Evolutionary conservation across 2,329 filamentous ascomycete species (phyloP).

Genomic region (Ciborinia camelliae): DNA sequence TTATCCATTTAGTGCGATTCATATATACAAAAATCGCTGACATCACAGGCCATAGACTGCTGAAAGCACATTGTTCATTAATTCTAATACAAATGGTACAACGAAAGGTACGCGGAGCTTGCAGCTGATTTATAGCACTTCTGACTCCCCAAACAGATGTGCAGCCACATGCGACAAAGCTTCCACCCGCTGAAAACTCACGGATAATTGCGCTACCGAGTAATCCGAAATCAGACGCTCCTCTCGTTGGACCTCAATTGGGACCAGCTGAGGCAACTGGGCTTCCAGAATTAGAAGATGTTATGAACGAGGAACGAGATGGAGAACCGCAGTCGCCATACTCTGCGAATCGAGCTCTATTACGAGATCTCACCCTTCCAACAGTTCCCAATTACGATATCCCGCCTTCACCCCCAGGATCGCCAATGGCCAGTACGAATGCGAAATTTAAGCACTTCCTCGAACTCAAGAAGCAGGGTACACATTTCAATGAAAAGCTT

Average conservation of each 20-base stretch:
- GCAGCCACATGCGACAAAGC: conserved; percentile 20
- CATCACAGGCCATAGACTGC: conserved; percentile 25
- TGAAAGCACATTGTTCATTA: conserved; percentile 21
- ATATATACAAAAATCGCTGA: conserved; percentile 24
- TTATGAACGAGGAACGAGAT: conserved; percentile 31
- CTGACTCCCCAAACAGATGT: conserved; percentile 25
- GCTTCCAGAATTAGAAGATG: conserved; percentile 7
- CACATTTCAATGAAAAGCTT: conserved; percentile 76
- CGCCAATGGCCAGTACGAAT: conserved; percentile 51
- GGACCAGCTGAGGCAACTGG: conserved; percentile 29
- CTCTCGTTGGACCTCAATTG: conserved; percentile 32
- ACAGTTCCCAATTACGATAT: conserved; percentile 69
- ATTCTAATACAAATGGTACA: conserved; percentile 23
- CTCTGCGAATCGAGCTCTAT: conserved; percentile 57
- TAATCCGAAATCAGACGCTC: conserved; percentile 23
- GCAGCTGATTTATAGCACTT: conserved; percentile 6
- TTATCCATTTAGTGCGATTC: conserved; percentile 1
- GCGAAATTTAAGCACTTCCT: conserved; percentile 73
- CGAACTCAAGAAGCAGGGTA: conserved; percentile 69
- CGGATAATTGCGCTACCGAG: conserved; percentile 3
- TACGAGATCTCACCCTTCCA: conserved; percentile 72
- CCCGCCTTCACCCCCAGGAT: conserved; percentile 67
- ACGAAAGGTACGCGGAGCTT: conserved; percentile 25
- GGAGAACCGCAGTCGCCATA: conserved; percentile 57
- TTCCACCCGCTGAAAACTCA: background rate